Conservation (phyloP, 1,284 basidiomycete species). For the Abortiporus biennis region DNA sequence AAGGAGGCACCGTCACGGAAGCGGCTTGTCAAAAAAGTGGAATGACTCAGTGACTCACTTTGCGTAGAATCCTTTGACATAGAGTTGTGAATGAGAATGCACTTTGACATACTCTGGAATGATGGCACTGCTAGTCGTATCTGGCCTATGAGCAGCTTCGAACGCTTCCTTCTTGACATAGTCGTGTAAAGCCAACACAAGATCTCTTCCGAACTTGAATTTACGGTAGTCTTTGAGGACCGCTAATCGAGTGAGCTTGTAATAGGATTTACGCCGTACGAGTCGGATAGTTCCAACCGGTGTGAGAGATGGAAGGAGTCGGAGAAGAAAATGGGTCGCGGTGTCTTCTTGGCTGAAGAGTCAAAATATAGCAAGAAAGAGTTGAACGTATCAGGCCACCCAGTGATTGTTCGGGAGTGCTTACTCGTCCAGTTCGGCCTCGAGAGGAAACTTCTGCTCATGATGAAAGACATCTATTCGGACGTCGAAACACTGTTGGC, state of each 20-base stretch:
- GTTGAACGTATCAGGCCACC: constrained; percentile 1
- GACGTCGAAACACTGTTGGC: constrained; percentile 56
- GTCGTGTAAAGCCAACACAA: constrained; percentile 54
- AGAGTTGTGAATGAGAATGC: constrained; percentile 63
- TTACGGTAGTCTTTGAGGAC: constrained; percentile 60
- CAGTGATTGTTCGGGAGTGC: constrained; percentile 21
- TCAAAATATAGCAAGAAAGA: constrained; percentile 4
- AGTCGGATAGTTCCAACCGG: constrained; percentile 68
- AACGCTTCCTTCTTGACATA: constrained; percentile 42
- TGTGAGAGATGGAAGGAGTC: constrained; percentile 48
- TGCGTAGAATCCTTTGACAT: constrained; percentile 65
- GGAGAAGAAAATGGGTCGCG: constrained; percentile 65
- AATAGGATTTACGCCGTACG: constrained; percentile 31
- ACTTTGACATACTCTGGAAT: constrained; percentile 30
- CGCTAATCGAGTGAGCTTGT: constrained; percentile 67
- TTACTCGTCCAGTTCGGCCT: constrained; percentile 67
- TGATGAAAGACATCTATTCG: constrained; percentile 63
- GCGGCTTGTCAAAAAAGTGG: too few relatives aligned
- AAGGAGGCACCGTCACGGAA: constrained; percentile 10
- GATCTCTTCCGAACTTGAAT: constrained; percentile 54
- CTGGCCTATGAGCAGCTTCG: background rate
- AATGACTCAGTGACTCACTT: too few relatives aligned
- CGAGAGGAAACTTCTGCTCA: constrained; percentile 67
- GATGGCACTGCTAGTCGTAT: too few relatives aligned
- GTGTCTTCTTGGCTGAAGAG: constrained; percentile 46